These are phyloP conservation scores for Moesziomyces sp. DNA, from an alignment of 1,284 basidiomycete species.

Conservation along the genomic window DNA sequence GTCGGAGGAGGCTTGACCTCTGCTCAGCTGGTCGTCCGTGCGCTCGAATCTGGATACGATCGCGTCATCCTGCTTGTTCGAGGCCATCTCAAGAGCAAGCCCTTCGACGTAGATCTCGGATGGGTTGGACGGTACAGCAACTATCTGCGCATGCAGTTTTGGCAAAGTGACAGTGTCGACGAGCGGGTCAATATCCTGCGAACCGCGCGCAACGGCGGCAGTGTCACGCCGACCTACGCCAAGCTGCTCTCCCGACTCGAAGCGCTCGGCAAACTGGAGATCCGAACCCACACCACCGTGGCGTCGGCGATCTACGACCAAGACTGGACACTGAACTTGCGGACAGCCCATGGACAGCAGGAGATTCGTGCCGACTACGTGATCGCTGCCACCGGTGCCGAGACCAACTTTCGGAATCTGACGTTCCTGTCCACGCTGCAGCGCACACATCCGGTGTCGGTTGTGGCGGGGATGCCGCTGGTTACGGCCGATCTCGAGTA, in stretches of 20 bases:
- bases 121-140: constrained; percentile 65
- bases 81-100: constrained; percentile 65
- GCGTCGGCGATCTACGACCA: constrained; percentile 19
- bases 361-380: constrained; percentile 47
- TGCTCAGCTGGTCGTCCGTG: constrained; percentile 66
- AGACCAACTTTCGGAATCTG: constrained; percentile 49
- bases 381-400: constrained; percentile 64
- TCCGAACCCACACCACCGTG: constrained; percentile 55
- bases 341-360: neutral
- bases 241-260: constrained; percentile 52
- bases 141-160: constrained; percentile 65
- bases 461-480: constrained; percentile 62
- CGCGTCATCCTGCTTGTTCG: constrained; percentile 65
- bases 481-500: constrained; percentile 66
- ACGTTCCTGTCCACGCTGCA: constrained; percentile 56
- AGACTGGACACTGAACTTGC: constrained; percentile 41
- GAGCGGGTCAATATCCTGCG: constrained; percentile 55
- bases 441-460: constrained; percentile 46
- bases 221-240: constrained; percentile 64
- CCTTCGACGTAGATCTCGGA: constrained; percentile 63
- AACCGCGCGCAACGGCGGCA: constrained; percentile 63
- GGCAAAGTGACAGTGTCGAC: constrained; percentile 54
- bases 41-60: constrained; percentile 56
- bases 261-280: constrained; percentile 49
- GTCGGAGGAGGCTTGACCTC: constrained; percentile 69